A percentile compares a stretch with the other conserved stretches of the same genome.
These are phyloP conservation scores for Astrothelium macrocarpum DNA, from an alignment of 495 filamentous ascomycete species.

Conservation along the genomic window DNA sequence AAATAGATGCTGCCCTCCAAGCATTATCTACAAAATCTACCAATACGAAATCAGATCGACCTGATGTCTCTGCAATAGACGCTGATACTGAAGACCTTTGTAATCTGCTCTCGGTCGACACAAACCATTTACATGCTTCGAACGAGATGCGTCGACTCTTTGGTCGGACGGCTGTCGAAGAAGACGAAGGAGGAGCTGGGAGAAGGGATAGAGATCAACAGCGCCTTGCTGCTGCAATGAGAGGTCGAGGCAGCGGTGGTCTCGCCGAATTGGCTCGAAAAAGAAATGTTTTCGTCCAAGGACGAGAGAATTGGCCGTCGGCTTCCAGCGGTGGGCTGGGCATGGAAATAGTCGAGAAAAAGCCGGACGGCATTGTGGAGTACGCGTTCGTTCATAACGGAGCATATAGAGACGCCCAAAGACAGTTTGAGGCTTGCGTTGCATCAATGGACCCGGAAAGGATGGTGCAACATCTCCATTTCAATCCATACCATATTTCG, in stretches of 20 bases:
- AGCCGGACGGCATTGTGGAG: conserved; percentile 42
- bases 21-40: conserved; percentile 9
- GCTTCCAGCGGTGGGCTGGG: conserved; percentile 70
- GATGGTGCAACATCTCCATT: conserved; percentile 53
- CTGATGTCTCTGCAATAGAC: conserved; percentile 20
- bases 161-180: conserved; percentile 65
- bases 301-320: conserved; percentile 84
- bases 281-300: conserved; percentile 76
- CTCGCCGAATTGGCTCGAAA: conserved; percentile 59
- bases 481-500: conserved; percentile 83
- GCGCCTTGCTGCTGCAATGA: conserved; percentile 55
- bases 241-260: conserved; percentile 48
- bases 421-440: conserved; percentile 66
- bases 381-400: conserved; percentile 68
- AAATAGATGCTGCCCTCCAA: conserved; percentile 18
- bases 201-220: conserved; percentile 42
- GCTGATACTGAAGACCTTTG: conserved; percentile 36
- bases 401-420: conserved; percentile 69
- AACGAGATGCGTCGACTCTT: conserved; percentile 95
- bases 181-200: conserved; percentile 39
- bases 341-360: conserved; percentile 63
- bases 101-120: conserved; percentile 63
- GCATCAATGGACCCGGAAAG: conserved; percentile 71
- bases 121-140: conserved; percentile 67
- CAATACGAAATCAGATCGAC: conserved; percentile 25